Evolutionary conservation across 2,329 filamentous ascomycete species (phyloP).

Genomic region (Ceratocystis colombiana): DNA sequence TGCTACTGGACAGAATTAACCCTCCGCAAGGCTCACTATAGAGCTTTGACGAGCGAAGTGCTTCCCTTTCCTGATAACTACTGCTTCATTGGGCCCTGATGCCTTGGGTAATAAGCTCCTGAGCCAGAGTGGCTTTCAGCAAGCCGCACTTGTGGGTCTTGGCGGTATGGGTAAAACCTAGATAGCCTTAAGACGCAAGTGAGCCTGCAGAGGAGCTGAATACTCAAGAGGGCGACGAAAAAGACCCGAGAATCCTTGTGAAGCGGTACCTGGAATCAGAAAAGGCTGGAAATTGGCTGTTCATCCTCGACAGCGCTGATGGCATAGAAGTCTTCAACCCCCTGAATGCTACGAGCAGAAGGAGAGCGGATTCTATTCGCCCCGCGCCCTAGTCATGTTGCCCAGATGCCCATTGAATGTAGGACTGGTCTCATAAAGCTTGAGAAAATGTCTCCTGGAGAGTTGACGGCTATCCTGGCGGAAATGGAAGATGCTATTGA

Average conservation of each 20-base stretch:
- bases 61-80: not conserved
- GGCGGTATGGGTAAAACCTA: not conserved
- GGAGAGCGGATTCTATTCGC: slow-evolving; percentile 17
- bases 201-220: not conserved
- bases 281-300: slow-evolving; percentile 28
- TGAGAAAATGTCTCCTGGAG: not conserved
- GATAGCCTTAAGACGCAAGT: not conserved
- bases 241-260: slow-evolving; percentile 22
- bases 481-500: not conserved
- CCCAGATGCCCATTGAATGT: not conserved
- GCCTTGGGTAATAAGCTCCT: not conserved
- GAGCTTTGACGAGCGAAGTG: too few relatives aligned
- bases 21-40: too few relatives aligned
- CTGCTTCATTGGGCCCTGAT: not conserved
- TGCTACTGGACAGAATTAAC: too few relatives aligned
- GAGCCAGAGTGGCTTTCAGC: not conserved
- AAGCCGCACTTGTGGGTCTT: not conserved
- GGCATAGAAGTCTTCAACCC: slow-evolving; percentile 17
- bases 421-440: not conserved
- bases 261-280: slow-evolving; percentile 26
- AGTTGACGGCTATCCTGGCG: not conserved
- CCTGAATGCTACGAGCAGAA: not conserved
- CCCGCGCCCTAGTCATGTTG: slow-evolving; percentile 9
- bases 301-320: slow-evolving; percentile 29
- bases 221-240: not conserved